These are phyloP conservation scores for Rhodamnia argentea DNA, from an alignment of 345 rosid genomes.

Conservation along the genomic window DNA sequence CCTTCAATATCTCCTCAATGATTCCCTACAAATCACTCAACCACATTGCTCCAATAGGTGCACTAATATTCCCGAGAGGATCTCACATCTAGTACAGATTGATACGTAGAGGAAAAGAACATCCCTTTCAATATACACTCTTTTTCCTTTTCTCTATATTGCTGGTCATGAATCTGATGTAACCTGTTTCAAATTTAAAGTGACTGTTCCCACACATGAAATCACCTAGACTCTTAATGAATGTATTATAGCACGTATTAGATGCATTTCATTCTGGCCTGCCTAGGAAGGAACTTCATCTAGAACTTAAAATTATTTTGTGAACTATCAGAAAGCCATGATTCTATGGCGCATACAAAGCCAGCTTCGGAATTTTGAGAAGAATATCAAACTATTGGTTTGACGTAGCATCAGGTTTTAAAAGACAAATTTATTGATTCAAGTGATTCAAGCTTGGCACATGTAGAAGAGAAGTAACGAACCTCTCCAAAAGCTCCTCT, in stretches of 20 bases:
- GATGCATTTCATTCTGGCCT: not conserved
- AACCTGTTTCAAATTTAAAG: not conserved
- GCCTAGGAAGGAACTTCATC: not conserved
- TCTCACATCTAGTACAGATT: not conserved
- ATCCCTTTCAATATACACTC: not conserved
- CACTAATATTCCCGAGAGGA: not conserved
- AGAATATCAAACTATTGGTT: not conserved
- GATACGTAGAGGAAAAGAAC: not conserved
- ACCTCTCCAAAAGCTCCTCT: conserved; percentile 99
- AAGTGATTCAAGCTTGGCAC: not conserved
- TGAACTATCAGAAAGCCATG: not conserved
- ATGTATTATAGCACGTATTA: not conserved
- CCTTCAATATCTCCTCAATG: not conserved
- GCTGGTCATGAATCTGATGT: not conserved
- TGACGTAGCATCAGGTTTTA: not conserved
- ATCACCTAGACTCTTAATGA: not conserved
- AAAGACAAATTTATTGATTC: not conserved
- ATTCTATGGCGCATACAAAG: not conserved
- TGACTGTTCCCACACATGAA: not conserved
- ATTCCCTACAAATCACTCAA: not conserved
- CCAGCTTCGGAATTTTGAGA: not conserved
- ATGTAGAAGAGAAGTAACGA: conserved; percentile 2
- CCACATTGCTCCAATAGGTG: not conserved
- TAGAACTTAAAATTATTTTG: not conserved
- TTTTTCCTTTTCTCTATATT: not conserved